Evolutionary conservation across 495 filamentous ascomycete species (phyloP).

Genomic region (Cercophora samala): DNA sequence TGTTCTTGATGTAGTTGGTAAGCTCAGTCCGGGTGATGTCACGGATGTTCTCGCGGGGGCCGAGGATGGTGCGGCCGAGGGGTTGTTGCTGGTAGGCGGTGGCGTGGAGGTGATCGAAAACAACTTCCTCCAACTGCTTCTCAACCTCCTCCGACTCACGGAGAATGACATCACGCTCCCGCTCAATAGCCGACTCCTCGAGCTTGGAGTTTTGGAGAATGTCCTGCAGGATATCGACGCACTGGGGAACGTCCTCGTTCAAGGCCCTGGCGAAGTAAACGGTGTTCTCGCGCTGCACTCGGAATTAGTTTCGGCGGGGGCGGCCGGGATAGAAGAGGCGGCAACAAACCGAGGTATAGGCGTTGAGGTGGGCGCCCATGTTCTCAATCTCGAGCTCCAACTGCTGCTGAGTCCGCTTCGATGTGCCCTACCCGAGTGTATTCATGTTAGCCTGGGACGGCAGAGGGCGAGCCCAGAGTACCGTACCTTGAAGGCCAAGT

Average conservation of each 20-base stretch:
- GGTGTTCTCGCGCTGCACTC: conserved; percentile 85
- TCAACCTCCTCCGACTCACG: conserved; percentile 99
- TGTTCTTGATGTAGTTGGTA: conserved; percentile 93
- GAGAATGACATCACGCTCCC: conserved; percentile 96
- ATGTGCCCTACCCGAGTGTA: conserved; percentile 61
- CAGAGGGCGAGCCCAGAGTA: conserved; percentile 7
- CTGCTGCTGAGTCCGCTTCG: conserved; percentile 89
- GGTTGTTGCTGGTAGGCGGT: conserved; percentile 96
- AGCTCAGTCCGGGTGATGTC: conserved; percentile 90
- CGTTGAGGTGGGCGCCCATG: conserved; percentile 98
- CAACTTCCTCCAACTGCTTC: conserved; percentile 98
- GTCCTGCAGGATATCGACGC: conserved; percentile 96
- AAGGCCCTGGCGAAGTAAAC: conserved; percentile 99
- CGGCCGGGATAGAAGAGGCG: conserved; percentile 10
- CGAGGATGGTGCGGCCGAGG: conserved; percentile 94
- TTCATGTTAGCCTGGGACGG: conserved; percentile 8
- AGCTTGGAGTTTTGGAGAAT: conserved; percentile 99
- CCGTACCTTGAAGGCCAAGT: conserved; percentile 95
- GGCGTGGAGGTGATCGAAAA: conserved; percentile 98
- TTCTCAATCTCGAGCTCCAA: conserved; percentile 99
- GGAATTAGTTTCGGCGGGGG: conserved; percentile 34
- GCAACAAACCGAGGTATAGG: conserved; percentile 91
- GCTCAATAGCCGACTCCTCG: conserved; percentile 85
- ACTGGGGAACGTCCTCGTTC: conserved; percentile 91
- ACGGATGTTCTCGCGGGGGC: conserved; percentile 96